phyloP scores from a whole-genome alignment of 2,329 filamentous ascomycete genomes.

The Aspergillus sp. region DNA sequence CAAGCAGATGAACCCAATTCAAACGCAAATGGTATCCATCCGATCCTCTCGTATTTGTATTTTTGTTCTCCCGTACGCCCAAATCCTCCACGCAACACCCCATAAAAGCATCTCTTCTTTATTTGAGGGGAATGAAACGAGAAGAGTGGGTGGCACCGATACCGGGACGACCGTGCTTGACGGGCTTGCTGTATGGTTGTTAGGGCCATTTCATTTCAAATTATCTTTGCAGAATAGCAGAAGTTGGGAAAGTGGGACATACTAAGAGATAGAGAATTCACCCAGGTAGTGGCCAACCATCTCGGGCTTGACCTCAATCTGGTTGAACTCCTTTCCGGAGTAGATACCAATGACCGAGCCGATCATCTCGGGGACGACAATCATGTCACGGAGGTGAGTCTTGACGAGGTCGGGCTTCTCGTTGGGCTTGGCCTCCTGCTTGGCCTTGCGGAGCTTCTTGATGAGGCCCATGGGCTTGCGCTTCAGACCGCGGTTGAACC shows the following conservation, averaged over 20 bases:
- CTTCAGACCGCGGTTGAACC: constrained; percentile 99
- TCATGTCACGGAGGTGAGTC: constrained; percentile 99
- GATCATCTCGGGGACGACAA: constrained; percentile 99
- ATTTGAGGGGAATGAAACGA: constrained; percentile 99
- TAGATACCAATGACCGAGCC: constrained; percentile 98
- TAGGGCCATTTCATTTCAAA: constrained; percentile 45
- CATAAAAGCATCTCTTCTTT: constrained; percentile 56
- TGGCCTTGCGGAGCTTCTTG: constrained; percentile 99
- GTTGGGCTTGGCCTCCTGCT: constrained; percentile 98
- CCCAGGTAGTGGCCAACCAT: constrained; percentile 99
- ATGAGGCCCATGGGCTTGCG: constrained; percentile 99
- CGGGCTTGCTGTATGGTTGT: constrained; percentile 79
- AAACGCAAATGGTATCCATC: constrained; percentile 38
- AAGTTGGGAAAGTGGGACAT: constrained; percentile 53
- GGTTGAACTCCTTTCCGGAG: constrained; percentile 99
- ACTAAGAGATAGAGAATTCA: constrained; percentile 99
- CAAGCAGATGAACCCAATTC: constrained; percentile 40
- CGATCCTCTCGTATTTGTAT: constrained; percentile 33
- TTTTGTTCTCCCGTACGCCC: constrained; percentile 39
- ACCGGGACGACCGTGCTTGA: constrained; percentile 99
- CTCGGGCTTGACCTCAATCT: constrained; percentile 99
- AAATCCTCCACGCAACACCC: constrained; percentile 43
- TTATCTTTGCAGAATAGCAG: background rate
- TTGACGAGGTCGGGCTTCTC: constrained; percentile 99
- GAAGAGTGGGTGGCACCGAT: constrained; percentile 99